Evolutionary conservation across 768 basidiomycete genomes (phyloP).

Genomic region (Russula virescens): DNA sequence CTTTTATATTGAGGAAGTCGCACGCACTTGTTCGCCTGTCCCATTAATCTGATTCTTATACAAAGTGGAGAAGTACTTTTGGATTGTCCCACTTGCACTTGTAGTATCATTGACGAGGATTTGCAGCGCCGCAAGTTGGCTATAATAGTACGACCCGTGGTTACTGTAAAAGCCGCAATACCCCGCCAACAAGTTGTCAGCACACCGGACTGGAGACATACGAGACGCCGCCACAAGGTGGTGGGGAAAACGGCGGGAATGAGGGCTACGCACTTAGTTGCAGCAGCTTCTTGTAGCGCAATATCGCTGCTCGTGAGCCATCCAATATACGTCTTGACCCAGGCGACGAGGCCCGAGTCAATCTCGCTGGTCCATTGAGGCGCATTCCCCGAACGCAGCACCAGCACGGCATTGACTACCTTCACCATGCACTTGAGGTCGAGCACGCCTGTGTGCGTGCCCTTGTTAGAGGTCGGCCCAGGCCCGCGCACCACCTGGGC

Average conservation of each 20-base stretch:
- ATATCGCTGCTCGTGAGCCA: constrained; percentile 29
- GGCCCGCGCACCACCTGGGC: constrained; percentile 24
- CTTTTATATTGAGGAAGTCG: background rate
- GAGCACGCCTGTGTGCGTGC: constrained; percentile 9
- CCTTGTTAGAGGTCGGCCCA: background rate
- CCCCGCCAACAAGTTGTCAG: background rate
- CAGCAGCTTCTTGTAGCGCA: constrained; percentile 23
- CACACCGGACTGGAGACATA: background rate
- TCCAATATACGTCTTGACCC: constrained; percentile 28
- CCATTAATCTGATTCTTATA: constrained; percentile 30
- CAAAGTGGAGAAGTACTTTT: constrained; percentile 29
- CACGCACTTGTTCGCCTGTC: constrained; percentile 28
- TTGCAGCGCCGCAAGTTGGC: constrained; percentile 30
- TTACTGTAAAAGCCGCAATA: constrained; percentile 27
- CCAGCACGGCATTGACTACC: constrained; percentile 28
- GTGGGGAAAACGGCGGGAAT: background rate
- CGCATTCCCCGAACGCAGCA: constrained; percentile 27
- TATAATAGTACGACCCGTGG: constrained; percentile 33
- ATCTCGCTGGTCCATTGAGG: constrained; percentile 28
- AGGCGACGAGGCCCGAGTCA: constrained; percentile 27
- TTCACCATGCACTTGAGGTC: constrained; percentile 32
- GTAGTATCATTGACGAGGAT: constrained; percentile 29
- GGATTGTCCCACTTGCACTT: constrained; percentile 27
- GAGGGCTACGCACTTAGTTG: constrained; percentile 28
- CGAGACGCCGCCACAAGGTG: background rate